These are phyloP conservation scores for Coemansia sp. DNA, from an alignment of 192 early-diverging fungal species.

Conservation along the genomic window DNA sequence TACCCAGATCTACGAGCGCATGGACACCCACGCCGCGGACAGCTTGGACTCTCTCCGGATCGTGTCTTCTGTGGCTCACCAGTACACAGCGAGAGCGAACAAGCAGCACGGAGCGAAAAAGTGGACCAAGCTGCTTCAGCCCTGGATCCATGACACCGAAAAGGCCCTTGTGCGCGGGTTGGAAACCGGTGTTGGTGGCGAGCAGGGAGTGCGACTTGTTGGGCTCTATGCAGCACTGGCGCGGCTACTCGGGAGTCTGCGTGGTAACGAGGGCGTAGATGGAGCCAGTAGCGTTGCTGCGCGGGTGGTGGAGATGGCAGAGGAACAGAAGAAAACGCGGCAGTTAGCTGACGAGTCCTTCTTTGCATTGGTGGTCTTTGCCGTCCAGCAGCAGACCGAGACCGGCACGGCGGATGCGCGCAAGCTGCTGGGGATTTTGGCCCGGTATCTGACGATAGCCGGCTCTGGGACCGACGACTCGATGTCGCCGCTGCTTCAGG, in stretches of 20 bases:
- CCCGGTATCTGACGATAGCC: conserved; percentile 6
- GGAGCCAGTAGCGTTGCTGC: background rate
- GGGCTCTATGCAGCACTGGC: background rate
- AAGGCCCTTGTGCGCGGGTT: background rate
- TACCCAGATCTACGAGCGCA: conserved; percentile 1
- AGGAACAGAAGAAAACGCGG: background rate
- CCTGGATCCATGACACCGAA: conserved; percentile 5
- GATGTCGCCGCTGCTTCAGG: background rate
- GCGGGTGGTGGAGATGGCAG: background rate
- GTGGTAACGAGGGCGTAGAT: background rate
- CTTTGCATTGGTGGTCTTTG: conserved; percentile 12
- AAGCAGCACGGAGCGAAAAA: background rate
- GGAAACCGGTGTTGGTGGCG: background rate
- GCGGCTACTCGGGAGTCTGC: background rate
- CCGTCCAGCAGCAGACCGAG: background rate
- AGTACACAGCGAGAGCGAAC: conserved; percentile 3
- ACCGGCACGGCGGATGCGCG: background rate
- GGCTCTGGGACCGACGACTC: background rate
- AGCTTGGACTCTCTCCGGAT: too few relatives aligned
- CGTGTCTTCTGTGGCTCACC: too few relatives aligned
- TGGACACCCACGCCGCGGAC: too few relatives aligned
- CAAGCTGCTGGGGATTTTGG: conserved; percentile 10
- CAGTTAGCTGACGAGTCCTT: background rate
- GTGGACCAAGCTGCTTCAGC: conserved; percentile 11
- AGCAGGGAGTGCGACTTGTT: background rate